Evolutionary conservation across 352 stramenopile species (phyloP).

Genomic region (Pythium sukuiense): DNA sequence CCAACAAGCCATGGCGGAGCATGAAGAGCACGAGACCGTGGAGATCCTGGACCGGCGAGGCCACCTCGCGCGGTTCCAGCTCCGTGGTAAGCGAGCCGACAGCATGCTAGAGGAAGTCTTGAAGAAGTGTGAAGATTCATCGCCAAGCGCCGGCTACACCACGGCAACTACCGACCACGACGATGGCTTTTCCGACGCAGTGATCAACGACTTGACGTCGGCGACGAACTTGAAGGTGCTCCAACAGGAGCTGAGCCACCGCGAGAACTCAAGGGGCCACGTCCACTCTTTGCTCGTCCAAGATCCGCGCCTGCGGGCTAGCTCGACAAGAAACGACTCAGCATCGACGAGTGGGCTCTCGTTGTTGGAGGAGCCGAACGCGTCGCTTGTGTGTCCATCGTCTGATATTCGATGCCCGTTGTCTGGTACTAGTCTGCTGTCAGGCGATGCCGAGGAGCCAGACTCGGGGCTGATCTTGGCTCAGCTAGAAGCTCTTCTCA

Average conservation of each 20-base stretch:
- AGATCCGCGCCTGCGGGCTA: conserved; percentile 43
- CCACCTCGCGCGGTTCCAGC: conserved; percentile 58
- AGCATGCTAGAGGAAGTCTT: conserved; percentile 34
- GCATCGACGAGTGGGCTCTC: conserved; percentile 1
- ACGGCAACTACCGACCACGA: conserved; percentile 44
- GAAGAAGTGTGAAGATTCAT: not conserved
- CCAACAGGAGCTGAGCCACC: conserved; percentile 1
- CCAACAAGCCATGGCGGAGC: conserved; percentile 40
- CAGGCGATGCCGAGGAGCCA: conserved; percentile 58
- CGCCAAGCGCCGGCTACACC: not conserved
- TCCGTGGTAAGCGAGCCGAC: conserved; percentile 54
- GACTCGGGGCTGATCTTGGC: conserved; percentile 55
- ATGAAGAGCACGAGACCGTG: conserved; percentile 38
- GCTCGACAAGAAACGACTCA: not conserved
- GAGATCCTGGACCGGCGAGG: conserved; percentile 71
- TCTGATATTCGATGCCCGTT: conserved; percentile 58
- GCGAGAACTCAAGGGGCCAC: not conserved
- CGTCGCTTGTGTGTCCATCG: conserved; percentile 17
- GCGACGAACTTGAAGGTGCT: conserved; percentile 19
- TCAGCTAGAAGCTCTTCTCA: conserved; percentile 49
- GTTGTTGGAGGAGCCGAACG: conserved; percentile 53
- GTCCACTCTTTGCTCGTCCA: conserved; percentile 40
- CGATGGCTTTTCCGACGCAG: conserved; percentile 36
- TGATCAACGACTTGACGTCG: conserved; percentile 3
- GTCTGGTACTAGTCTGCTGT: conserved; percentile 40